Evolutionary conservation across 1,139 yeast genomes (phyloP).

Genomic region (Kodamaea arcana): DNA sequence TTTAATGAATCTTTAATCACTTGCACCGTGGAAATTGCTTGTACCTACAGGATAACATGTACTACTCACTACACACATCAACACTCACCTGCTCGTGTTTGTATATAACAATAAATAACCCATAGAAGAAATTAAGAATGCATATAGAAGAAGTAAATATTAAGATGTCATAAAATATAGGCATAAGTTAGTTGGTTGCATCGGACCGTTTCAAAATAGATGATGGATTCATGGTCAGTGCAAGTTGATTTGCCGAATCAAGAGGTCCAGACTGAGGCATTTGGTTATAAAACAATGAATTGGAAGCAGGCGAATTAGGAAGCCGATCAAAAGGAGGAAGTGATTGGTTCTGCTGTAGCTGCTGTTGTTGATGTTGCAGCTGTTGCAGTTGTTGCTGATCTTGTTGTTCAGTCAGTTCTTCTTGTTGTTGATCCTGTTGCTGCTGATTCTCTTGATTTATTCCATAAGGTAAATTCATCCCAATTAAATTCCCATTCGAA

Average conservation of each 20-base stretch:
- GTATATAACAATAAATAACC: not conserved
- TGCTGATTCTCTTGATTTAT: not conserved
- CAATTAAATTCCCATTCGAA: not conserved
- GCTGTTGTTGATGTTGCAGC: not conserved
- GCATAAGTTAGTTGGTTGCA: not conserved
- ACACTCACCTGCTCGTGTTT: not conserved
- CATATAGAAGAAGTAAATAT: not conserved
- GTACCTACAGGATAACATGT: not conserved
- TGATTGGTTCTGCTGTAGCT: not conserved
- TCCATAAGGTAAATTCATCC: not conserved
- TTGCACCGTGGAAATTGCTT: no score
- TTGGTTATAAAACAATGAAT: not conserved
- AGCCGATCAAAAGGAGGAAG: not conserved
- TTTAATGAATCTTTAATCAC: no score
- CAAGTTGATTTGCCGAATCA: not conserved
- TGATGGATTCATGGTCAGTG: slow-evolving; percentile 1
- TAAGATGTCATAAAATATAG: not conserved
- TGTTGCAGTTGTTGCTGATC: not conserved
- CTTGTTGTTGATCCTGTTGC: not conserved
- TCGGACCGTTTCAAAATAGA: slow-evolving; percentile 1
- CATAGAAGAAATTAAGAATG: slow-evolving; percentile 1
- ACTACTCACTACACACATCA: not conserved
- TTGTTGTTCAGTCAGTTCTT: not conserved
- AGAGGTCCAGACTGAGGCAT: not conserved
- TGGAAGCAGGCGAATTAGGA: not conserved